phyloP scores from a whole-genome alignment of 495 filamentous ascomycete species.

The Evernia prunastri region DNA sequence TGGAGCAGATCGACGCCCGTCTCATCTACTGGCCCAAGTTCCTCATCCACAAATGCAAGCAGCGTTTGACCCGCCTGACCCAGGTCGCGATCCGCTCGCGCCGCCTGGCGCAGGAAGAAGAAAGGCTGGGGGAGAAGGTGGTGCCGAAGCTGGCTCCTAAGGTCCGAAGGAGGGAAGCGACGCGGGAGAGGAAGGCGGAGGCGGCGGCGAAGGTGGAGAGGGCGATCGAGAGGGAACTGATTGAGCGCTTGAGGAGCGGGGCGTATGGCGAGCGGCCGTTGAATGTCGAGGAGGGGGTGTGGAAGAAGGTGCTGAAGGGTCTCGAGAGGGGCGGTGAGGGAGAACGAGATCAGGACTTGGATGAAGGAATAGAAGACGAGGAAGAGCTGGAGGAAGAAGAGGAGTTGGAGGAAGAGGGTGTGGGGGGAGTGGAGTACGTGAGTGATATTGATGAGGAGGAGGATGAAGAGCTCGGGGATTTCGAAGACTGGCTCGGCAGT shows the following conservation, averaged over 20 bases:
- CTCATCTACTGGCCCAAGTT: constrained; percentile 97
- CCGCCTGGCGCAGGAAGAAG: constrained; percentile 78
- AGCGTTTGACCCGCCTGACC: constrained; percentile 86
- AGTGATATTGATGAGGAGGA: constrained; percentile 62
- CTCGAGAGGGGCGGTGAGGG: constrained; percentile 83
- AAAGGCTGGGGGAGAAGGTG: constrained; percentile 79
- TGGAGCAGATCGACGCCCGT: constrained; percentile 79
- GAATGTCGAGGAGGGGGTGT: constrained; percentile 88
- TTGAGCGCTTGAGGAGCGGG: constrained; percentile 83
- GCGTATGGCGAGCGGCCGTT: constrained; percentile 92
- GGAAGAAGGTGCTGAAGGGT: constrained; percentile 94
- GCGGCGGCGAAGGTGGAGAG: constrained; percentile 92
- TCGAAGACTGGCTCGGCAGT: constrained; percentile 70
- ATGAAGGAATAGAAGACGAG: constrained; percentile 78
- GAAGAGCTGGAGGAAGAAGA: constrained; percentile 61
- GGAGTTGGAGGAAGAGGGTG: constrained; percentile 62
- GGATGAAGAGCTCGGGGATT: constrained; percentile 58
- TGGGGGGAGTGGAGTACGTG: constrained; percentile 81
- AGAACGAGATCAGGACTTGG: constrained; percentile 76
- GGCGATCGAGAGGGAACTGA: constrained; percentile 90
- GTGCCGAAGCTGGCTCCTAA: constrained; percentile 92
- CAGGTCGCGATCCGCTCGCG: constrained; percentile 87
- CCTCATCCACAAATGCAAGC: constrained; percentile 93
- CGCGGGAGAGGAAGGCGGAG: constrained; percentile 87
- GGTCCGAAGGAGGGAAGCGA: constrained; percentile 78